Evolutionary conservation across 2,329 filamentous ascomycete genomes (phyloP).

Genomic region (Camptophora hylomeconis): DNA sequence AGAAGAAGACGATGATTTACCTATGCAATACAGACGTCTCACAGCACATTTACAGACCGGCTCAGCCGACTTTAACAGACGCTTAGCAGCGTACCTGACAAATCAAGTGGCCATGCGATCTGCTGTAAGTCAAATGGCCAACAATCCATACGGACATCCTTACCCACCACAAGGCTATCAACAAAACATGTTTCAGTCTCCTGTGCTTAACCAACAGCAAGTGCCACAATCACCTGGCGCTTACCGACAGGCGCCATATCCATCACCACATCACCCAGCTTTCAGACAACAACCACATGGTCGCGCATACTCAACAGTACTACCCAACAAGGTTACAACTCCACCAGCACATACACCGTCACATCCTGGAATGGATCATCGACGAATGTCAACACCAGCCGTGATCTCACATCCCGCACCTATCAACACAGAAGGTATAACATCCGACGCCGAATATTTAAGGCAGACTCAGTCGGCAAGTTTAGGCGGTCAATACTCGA

Average conservation of each 20-base stretch:
- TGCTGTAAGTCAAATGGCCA: constrained; percentile 33
- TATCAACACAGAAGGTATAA: constrained; percentile 7
- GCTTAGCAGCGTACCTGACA: constrained; percentile 46
- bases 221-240: constrained; percentile 12
- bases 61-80: constrained; percentile 48
- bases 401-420: constrained; percentile 11
- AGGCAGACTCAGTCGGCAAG: constrained; percentile 19
- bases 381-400: constrained; percentile 33
- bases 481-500: constrained; percentile 15
- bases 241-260: constrained; percentile 33
- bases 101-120: constrained; percentile 45
- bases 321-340: constrained; percentile 16
- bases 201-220: constrained; percentile 16
- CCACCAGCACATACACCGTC: constrained; percentile 27
- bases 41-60: constrained; percentile 49
- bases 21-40: constrained; percentile 51
- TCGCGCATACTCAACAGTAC: constrained; percentile 12
- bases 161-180: constrained; percentile 23
- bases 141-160: constrained; percentile 26
- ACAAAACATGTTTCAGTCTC: constrained; percentile 21
- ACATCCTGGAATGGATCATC: constrained; percentile 14
- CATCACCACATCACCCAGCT: constrained; percentile 20
- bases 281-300: constrained; percentile 12
- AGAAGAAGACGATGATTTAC: constrained; percentile 74
- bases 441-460: constrained; percentile 12